Evolutionary conservation across 495 filamentous ascomycete species (phyloP), one percentile per base, ranked within the genome.

Genomic region (Talaromyces adpressus): DNA sequence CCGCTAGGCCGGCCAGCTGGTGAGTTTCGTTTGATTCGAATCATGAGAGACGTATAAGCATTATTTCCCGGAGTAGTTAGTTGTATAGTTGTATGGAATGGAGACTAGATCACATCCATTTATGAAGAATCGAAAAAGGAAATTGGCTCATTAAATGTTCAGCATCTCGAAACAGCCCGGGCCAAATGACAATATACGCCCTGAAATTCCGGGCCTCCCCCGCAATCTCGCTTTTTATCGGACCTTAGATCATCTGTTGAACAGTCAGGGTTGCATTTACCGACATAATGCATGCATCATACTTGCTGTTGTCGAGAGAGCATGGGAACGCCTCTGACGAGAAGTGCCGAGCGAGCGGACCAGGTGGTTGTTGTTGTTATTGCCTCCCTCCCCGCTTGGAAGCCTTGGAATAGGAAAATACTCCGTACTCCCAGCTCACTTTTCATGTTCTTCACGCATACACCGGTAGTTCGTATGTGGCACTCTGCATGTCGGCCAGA

Each of bases 201-300:
- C 36, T 41, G 36, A 16, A 41, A 16, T 20, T 18, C 45, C 22
- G 45, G n/a, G 3, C 18, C 18, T 20, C 45, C 45, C 51, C 22
- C 51, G 51, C 51, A 23, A 54, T 54, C 23, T 54, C 25, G 25
- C 25, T 54, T 23, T 54, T 6, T 29, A 5, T 23, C 51, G 22
- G 51, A 16, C 22, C 12, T 29, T 23, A 14, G 51, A 54, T 25
- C 25, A 23, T 6, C 49, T 14, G n/a, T 14, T 54, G 51, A 12
- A 58, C 7, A 58, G 30, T 18, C 56, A 58, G 56, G 56, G 56
- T 58, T 32, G 56, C 56, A 58, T 58, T 36, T 58, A 12, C 56
- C 56, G 56, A 58, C 56, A 58, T 58, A 36, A 58, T 36, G 45
- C 45, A 49, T 49, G 45, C 5, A 49, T 49, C 12, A 45, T 49